These are phyloP conservation scores for Claviceps cyperi DNA, from an alignment of 2,329 filamentous ascomycete genomes.

Conservation along the genomic window DNA sequence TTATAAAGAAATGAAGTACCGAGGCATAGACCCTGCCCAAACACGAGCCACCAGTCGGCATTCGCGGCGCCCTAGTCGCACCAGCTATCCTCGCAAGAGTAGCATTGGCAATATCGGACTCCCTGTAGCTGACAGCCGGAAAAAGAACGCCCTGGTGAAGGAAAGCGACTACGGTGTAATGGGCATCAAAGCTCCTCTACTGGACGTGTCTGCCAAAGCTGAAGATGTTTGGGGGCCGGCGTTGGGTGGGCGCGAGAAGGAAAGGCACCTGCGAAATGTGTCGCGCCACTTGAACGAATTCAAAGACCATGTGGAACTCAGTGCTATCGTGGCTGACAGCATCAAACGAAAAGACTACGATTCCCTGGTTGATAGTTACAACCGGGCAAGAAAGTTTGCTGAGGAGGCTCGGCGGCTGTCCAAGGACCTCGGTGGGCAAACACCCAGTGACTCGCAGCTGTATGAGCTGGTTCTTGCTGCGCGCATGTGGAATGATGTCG, in stretches of 20 bases:
- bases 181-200: conserved; percentile 74
- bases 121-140: conserved; percentile 39
- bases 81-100: conserved; percentile 44
- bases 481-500: conserved; percentile 89
- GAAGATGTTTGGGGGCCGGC: conserved; percentile 97
- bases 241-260: conserved; percentile 77
- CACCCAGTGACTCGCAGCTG: conserved; percentile 62
- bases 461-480: conserved; percentile 80
- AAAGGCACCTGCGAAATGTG: conserved; percentile 70
- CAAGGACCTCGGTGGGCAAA: conserved; percentile 34
- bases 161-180: conserved; percentile 83
- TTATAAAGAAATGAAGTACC: conserved; percentile 90
- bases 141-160: conserved; percentile 82
- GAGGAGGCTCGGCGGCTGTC: conserved; percentile 63
- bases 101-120: conserved; percentile 20
- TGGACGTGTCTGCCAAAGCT: conserved; percentile 84
- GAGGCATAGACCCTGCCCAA: conserved; percentile 39
- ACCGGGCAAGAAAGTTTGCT: conserved; percentile 64
- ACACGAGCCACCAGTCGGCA: conserved; percentile 32
- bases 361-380: conserved; percentile 72
- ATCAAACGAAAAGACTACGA: conserved; percentile 91
- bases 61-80: conserved; percentile 53
- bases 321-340: conserved; percentile 60
- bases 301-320: conserved; percentile 69
- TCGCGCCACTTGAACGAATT: conserved; percentile 64